Base-by-base conservation (phyloP, 257 asterid genomes). In the Jacaranda mimosifolia region DNA sequence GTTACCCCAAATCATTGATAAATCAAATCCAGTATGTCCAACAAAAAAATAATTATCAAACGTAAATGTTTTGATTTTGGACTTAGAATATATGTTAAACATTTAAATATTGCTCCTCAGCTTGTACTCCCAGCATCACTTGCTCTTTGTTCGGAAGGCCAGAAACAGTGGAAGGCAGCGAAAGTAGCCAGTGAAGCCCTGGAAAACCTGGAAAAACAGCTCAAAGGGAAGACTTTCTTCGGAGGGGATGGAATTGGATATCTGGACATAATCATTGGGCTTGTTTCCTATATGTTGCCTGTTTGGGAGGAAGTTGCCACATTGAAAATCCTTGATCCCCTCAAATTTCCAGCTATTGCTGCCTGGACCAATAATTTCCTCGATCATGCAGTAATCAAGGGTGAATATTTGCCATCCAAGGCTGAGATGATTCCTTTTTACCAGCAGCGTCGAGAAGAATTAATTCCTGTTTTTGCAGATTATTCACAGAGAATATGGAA, bases 191-290 rank as follows among this genome's bases (percentile, higher is more conserved):
- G 39, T 2, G 83, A 76, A 15, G 81, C 79, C 39, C 11, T 86
- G 73, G 88, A 84, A 67, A 76, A 74, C 49, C 1, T 84, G 0
- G 87, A 86, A 68, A 76, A 79, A 19, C 48, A 70, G 39, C 80
- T 79, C 0, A 58, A 76, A 42, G 88, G 86, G 17, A 83, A 80
- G 1, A 63, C 0, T 14, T 85, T 69, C 69, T 85, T 88, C 57
- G 93, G 88, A 55, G 91, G 87, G 0, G 84, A 88, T 1, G 59
- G 14, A 9, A 81, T 83, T 8, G 91, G 93, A 1, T 77, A 63
- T 51, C n/a, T 79, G 17, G 92, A 88, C 21, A 58, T 88, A 0
- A 59, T 73, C 5, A 21, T 87, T 12, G 92, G 89, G 43, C 80
- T 55, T 63, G 19, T 82, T 68, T 19, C 89, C 3, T 77, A 74